Evolutionary conservation across 768 basidiomycete species (phyloP).

Genomic region (Podaxis sp.): DNA sequence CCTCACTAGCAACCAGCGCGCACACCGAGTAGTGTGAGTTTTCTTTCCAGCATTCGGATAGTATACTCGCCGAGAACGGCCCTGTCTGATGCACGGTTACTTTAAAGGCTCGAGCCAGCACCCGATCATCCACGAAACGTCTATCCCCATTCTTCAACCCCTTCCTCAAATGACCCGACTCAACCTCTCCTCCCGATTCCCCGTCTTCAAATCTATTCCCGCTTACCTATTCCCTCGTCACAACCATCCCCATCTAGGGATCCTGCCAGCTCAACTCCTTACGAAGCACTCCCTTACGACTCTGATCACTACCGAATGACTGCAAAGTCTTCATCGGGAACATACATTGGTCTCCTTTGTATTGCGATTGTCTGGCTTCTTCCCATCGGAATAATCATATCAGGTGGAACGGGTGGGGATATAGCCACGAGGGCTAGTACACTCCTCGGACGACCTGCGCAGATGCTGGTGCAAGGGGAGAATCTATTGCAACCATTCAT

Average conservation of each 20-base stretch:
- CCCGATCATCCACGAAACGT: neutral
- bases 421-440: neutral
- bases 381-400: neutral
- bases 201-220: neutral
- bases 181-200: neutral
- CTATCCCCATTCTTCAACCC: neutral
- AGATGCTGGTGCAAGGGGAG: neutral
- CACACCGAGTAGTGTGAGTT: neutral
- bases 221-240: neutral
- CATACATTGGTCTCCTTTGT: constrained; percentile 2
- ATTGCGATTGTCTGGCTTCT: neutral
- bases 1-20: neutral
- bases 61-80: neutral
- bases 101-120: neutral
- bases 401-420: neutral
- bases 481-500: neutral
- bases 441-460: neutral
- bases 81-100: neutral
- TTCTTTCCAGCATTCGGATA: neutral
- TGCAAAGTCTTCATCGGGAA: neutral
- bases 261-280: neutral
- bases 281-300: neutral
- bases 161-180: neutral
- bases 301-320: neutral
- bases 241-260: neutral